These are phyloP conservation scores for Dalbergia cochinchinensis DNA, from an alignment of 306 rosid genomes.

Conservation along the genomic window DNA sequence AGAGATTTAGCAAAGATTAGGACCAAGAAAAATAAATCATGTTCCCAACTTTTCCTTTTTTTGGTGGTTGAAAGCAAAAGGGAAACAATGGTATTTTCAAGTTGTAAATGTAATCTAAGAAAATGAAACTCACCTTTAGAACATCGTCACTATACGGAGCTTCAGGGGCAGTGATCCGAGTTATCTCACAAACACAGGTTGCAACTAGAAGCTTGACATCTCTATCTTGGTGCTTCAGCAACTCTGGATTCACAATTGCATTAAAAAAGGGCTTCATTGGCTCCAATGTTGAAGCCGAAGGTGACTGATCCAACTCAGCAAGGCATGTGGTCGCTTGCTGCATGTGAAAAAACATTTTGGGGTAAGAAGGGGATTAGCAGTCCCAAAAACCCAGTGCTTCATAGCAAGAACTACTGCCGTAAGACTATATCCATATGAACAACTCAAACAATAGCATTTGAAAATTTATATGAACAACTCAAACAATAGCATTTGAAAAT, in stretches of 20 bases:
- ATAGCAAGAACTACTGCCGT: constrained; percentile 9
- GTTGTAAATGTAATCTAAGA: constrained; percentile 28
- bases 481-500: neutral
- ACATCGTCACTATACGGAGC: constrained; percentile 93
- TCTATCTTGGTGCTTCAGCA: constrained; percentile 93
- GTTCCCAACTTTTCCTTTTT: neutral
- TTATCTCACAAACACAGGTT: constrained; percentile 93
- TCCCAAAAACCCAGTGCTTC: constrained; percentile 22
- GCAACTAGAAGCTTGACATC: constrained; percentile 98
- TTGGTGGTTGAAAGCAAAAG: neutral
- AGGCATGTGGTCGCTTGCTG: constrained; percentile 94
- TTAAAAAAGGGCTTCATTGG: constrained; percentile 85
- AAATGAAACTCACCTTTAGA: constrained; percentile 71
- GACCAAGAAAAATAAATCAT: constrained; percentile 37
- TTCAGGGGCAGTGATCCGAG: constrained; percentile 98
- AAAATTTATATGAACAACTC: constrained; percentile 24
- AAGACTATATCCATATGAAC: neutral
- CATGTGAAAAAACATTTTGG: constrained; percentile 47
- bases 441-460: constrained; percentile 9
- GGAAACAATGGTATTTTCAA: constrained; percentile 2
- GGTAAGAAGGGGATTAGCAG: neutral
- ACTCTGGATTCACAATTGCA: constrained; percentile 83
- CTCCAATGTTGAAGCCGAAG: constrained; percentile 75
- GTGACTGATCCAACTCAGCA: constrained; percentile 93
- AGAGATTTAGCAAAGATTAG: constrained; percentile 48